These are phyloP conservation scores for Thinopyrum elongatum DNA, from an alignment of 176 grass and related monocot species.

Conservation along the genomic window DNA sequence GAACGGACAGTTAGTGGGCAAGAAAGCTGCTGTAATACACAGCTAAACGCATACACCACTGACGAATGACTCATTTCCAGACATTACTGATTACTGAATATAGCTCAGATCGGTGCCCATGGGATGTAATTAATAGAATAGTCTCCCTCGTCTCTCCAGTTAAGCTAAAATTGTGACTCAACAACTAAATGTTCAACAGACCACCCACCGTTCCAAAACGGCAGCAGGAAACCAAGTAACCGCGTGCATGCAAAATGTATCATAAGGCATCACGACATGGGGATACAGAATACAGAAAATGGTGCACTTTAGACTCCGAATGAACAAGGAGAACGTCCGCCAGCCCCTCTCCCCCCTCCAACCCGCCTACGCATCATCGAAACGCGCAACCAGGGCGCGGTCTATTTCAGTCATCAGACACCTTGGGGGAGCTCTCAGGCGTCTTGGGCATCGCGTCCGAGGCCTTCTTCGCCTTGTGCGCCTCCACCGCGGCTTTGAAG, in stretches of 20 bases:
- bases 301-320: neutral
- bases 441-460: neutral
- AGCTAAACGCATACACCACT: neutral
- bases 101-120: neutral
- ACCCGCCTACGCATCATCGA: neutral
- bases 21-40: no score
- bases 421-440: slow-evolving; percentile 42
- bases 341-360: neutral
- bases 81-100: neutral
- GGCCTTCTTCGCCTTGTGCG: slow-evolving; percentile 41
- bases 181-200: slow-evolving; percentile 22
- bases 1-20: no score
- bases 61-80: neutral
- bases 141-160: neutral
- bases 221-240: neutral
- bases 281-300: neutral
- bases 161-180: slow-evolving; percentile 25
- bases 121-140: neutral
- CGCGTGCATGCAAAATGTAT: slow-evolving; percentile 7
- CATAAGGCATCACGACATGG: slow-evolving; percentile 3
- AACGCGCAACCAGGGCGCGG: neutral
- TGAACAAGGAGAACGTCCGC: slow-evolving; percentile 14
- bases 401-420: slow-evolving; percentile 28
- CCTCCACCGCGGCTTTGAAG: slow-evolving; percentile 44
- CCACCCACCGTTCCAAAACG: slow-evolving; percentile 32